Percentiles rank a stretch among this genome's conserved stretches.
phyloP scores from a whole-genome alignment of 164 flowering plant species.

The Nymphaea colorata region DNA sequence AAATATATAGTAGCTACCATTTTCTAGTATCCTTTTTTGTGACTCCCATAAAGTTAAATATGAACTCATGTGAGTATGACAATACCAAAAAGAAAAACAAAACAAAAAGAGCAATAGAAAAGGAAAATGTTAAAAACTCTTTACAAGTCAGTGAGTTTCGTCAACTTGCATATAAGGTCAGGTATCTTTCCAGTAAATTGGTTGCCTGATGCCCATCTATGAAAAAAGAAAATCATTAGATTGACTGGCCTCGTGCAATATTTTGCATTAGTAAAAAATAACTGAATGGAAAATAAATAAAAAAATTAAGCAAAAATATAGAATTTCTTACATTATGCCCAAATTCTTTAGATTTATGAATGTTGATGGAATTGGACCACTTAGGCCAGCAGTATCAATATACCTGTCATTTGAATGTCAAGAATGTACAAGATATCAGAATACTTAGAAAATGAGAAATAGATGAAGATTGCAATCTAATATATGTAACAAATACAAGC shows the following conservation, averaged over 20 bases:
- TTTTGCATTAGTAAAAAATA: neutral
- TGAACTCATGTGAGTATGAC: no score
- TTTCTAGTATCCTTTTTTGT: no score
- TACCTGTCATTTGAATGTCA: conserved; percentile 13
- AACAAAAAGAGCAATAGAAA: no score
- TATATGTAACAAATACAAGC: neutral
- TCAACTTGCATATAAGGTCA: conserved; percentile 6
- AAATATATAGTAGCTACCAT: no score
- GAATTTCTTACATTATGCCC: conserved; percentile 17
- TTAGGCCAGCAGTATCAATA: conserved; percentile 24
- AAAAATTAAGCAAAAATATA: neutral
- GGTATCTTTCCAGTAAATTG: conserved; percentile 6
- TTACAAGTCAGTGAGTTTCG: conserved; percentile 4
- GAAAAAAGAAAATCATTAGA: neutral
- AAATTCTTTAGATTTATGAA: conserved; percentile 17
- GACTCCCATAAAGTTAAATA: no score
- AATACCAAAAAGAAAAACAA: no score
- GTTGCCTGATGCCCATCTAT: conserved; percentile 6
- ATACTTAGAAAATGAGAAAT: no score
- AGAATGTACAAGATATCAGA: neutral
- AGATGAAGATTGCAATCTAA: no score
- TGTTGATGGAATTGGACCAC: conserved; percentile 32
- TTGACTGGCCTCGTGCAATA: no score
- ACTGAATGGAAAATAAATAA: neutral
- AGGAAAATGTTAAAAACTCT: no score